A percentile compares a stretch with the other conserved stretches of the same genome.
phyloP scores from a whole-genome alignment of 306 rosid genomes.

The Glycine latifolia region DNA sequence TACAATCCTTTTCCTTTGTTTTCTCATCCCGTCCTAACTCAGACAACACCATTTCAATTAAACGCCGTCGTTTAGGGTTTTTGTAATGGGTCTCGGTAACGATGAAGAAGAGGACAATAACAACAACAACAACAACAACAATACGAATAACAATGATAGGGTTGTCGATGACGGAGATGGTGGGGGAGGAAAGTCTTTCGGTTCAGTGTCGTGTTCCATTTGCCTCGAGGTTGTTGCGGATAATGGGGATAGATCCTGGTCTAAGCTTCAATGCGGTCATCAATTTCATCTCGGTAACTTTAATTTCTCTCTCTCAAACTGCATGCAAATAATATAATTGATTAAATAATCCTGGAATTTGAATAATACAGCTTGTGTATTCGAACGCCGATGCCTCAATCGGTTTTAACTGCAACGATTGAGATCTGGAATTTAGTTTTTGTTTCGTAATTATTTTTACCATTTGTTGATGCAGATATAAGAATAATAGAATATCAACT shows the following conservation, averaged over 20 bases:
- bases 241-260: conserved; percentile 87
- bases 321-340: conserved; percentile 13
- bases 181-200: conserved; percentile 60
- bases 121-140: background rate
- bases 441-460: background rate
- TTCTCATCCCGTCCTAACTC: conserved; percentile 33
- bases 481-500: conserved; percentile 2
- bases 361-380: background rate
- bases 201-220: conserved; percentile 82
- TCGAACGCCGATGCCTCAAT: background rate
- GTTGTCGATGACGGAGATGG: conserved; percentile 68
- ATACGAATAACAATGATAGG: conserved; percentile 13
- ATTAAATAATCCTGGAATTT: background rate
- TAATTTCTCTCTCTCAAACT: background rate
- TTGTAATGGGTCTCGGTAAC: conserved; percentile 80
- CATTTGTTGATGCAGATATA: conserved; percentile 9
- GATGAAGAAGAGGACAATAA: conserved; percentile 73
- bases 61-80: conserved; percentile 57
- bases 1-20: background rate
- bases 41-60: background rate
- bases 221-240: conserved; percentile 86
- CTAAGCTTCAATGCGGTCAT: conserved; percentile 97
- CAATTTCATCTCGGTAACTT: conserved; percentile 89
- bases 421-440: conserved; percentile 56
- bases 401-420: conserved; percentile 20